Evolutionary conservation across 1,284 basidiomycete genomes (phyloP), one percentile per base, ranked within the genome.

Genomic region (Ustilago tritici): DNA sequence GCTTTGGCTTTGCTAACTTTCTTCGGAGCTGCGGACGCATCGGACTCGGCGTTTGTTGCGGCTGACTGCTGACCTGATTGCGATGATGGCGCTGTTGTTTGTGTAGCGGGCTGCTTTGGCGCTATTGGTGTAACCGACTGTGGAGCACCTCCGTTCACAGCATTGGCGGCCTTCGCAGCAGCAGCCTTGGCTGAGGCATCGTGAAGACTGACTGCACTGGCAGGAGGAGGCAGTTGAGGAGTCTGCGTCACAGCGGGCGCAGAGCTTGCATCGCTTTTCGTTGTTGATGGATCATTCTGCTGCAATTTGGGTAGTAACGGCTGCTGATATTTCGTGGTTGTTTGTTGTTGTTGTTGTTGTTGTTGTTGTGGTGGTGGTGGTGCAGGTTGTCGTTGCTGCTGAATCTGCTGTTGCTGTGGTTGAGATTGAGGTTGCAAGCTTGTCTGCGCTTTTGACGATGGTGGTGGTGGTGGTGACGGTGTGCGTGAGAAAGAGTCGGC

Each of bases 191-290:
- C 68, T 34, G 68, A 62, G 28, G 62, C 68, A 47, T 57, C 57
- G 12, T 70, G 70, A 38, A 73, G 67, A 32, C 66, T 77, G 55
- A 71, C 69, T 4, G 70, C 75, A 52, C 66, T 73, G 32, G 62
- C 62, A n/a, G 66, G 67, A 36, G 67, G 66, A 10, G 67, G 67
- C 7, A 65, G 61, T 23, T 28, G 41, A 19, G 57, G 56, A 38
- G 62, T 49, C 28, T 53, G 57, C 1, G 56, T 15, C 6, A 56
- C 28, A 12, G 17, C 41, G 6, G 60, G 59, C 6, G 53, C 43
- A 31, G 61, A 34, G n/a, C 43, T 31, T 6, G 41, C n/a, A 23
- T 12, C 46, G 12, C 32, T 19, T 10, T 19, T 64, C 9, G 58
- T 11, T 36, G 49, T 7, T 36, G 61, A 8, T 15, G 38, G 17